These are phyloP conservation scores for Henckelia pumila DNA, from an alignment of 257 asterid genomes.

Conservation along the genomic window DNA sequence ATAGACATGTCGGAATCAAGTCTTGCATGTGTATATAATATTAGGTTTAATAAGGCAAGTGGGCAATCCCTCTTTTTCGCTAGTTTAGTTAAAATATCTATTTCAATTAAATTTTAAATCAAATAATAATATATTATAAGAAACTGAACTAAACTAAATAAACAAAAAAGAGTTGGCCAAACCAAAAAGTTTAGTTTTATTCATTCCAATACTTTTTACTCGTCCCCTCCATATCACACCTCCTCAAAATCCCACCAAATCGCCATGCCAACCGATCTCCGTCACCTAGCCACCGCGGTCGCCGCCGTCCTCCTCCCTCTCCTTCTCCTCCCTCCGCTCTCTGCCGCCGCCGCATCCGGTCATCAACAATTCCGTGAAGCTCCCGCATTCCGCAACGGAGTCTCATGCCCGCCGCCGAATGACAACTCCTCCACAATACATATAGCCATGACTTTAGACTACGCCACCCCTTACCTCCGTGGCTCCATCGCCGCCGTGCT, in stretches of 20 bases:
- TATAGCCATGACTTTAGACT: slow-evolving; percentile 85
- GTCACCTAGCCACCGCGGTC: slow-evolving; percentile 21
- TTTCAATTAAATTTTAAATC: too few species aligned
- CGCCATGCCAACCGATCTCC: slow-evolving; percentile 33
- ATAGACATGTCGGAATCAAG: too few species aligned
- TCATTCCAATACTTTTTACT: neutral
- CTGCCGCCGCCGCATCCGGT: slow-evolving; percentile 38
- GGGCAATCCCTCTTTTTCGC: neutral
- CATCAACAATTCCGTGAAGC: slow-evolving; percentile 69
- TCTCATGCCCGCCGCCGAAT: slow-evolving; percentile 43
- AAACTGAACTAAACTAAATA: too few species aligned
- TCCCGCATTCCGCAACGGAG: slow-evolving; percentile 84
- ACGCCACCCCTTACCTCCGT: slow-evolving; percentile 86
- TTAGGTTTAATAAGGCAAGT: neutral
- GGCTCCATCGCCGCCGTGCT: slow-evolving; percentile 87
- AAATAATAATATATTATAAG: too few species aligned
- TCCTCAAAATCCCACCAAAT: slow-evolving; percentile 19
- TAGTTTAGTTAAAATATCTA: neutral
- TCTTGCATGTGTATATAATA: too few species aligned
- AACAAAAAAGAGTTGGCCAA: neutral
- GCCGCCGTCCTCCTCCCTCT: slow-evolving; percentile 27
- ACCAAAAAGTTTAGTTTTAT: neutral
- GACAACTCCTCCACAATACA: slow-evolving; percentile 48
- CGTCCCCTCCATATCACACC: slow-evolving; percentile 10
- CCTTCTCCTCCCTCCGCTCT: slow-evolving; percentile 25